Evolutionary conservation across 2,329 filamentous ascomycete species (phyloP), one percentile per base, ranked within the genome.

Genomic region (Ceratocystiopsis sp.): DNA sequence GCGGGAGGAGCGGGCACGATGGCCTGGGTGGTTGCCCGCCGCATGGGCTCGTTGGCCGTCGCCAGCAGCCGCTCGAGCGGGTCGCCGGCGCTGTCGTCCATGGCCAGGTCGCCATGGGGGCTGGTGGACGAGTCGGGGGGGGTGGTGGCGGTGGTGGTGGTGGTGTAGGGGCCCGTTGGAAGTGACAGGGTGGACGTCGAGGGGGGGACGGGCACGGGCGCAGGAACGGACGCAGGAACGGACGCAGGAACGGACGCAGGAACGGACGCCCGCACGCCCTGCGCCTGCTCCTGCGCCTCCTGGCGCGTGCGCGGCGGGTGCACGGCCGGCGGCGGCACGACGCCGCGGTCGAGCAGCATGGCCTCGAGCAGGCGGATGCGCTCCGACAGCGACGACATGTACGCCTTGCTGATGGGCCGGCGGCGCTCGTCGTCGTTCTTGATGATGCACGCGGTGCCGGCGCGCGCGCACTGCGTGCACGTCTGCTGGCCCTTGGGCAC

Each of bases 321-420:
- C 35, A 62, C 59, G 14, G 68, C 66, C 14, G 67, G 66, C 11
- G 70, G 69, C 18, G 65, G 62, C 2, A 61, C 59, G 16, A 67
- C 61, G 41, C 69, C 69, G 33, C 61, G 62, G 35, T 71, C 66
- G 44, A 62, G 53, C 4, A 74, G 61, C 63, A 73, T 61, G 15
- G 56, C 55, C 55, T 74, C 70, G 1, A 74, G 59, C 46, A 73
- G 49, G 9, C 61, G 57, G 37, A 73, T 69, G 5, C 70, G 62
- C 19, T 69, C 67, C n/a, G 68, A 69, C 12, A 74, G 57, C 2
- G 68, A 73, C 36, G 65, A 67, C 63, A 72, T 71, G 54, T 73
- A 74, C 42, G 70, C 70, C 53, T 71, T 68, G 17, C 69, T 73
- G 33, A 73, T 71, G 9, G 70, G 70, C 69, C 68, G 60, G 54